A percentile compares a stretch with the other conserved stretches of the same genome.
Conservation (phyloP, 106 monocot genomes). For the Dendrobium chrysotoxum region DNA sequence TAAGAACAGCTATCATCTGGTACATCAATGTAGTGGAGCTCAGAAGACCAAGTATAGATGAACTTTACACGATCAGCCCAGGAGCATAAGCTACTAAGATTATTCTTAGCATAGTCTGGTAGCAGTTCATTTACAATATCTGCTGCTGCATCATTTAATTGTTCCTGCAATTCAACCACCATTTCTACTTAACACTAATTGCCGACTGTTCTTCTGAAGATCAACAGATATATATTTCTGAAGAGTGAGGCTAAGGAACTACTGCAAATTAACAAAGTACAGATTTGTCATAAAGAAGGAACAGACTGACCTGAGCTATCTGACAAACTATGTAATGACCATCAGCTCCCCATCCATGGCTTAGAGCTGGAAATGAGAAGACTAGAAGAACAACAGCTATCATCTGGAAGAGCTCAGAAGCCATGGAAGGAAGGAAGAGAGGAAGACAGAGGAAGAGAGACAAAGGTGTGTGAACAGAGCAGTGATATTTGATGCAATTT, state of each 20-base stretch:
- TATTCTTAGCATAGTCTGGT: constrained; percentile 30
- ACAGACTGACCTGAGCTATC: constrained; percentile 40
- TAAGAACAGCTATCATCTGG: constrained; percentile 46
- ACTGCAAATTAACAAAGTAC: too few species aligned
- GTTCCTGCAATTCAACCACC: constrained; percentile 17
- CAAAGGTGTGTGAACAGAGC: background rate
- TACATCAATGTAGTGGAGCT: constrained; percentile 47
- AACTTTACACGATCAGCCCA: constrained; percentile 54
- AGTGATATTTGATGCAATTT: too few species aligned
- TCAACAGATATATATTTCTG: too few species aligned
- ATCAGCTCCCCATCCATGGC: constrained; percentile 48
- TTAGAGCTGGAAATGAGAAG: constrained; percentile 15
- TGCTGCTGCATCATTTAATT: constrained; percentile 26
- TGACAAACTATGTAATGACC: constrained; percentile 50
- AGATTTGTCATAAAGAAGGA: too few species aligned
- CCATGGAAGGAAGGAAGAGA: background rate
- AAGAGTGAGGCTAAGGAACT: too few species aligned
- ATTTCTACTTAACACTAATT: background rate
- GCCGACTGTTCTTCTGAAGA: background rate
- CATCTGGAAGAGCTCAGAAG: background rate
- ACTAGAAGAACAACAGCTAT: constrained; percentile 4
- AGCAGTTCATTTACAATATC: constrained; percentile 38
- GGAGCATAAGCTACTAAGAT: constrained; percentile 49
- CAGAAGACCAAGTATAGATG: constrained; percentile 37
- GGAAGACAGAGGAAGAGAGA: background rate